Conservation (phyloP, 1,284 basidiomycete genomes). For the Trichosporon asahii region DNA sequence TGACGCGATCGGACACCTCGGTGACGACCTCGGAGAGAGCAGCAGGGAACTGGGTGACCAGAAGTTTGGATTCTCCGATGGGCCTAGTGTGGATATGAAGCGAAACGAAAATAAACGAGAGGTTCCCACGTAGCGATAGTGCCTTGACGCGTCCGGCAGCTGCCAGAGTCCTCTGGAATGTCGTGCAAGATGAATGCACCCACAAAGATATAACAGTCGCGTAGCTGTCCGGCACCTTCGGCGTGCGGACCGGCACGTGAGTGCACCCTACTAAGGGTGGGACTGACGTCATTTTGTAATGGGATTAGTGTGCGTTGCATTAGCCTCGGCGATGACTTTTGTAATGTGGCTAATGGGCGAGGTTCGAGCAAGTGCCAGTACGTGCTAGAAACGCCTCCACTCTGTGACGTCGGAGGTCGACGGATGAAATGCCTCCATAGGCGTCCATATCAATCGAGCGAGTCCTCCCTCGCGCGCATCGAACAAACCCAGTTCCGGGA, state of each 20-base stretch:
- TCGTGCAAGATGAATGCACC: background rate
- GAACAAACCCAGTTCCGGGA: background rate
- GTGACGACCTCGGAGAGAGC: conserved; percentile 2
- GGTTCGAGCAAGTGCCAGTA: background rate
- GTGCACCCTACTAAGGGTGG: background rate
- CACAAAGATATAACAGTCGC: background rate
- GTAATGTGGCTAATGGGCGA: background rate
- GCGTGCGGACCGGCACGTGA: background rate
- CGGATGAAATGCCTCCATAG: conserved; percentile 4
- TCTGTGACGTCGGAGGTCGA: conserved; percentile 3
- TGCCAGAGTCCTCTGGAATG: conserved; percentile 8
- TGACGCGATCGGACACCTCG: background rate
- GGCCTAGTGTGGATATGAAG: background rate
- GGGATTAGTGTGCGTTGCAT: background rate
- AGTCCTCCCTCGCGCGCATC: background rate
- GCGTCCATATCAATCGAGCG: conserved; percentile 6
- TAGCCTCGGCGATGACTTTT: background rate
- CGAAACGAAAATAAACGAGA: background rate
- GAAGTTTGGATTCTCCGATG: background rate
- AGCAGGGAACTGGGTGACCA: background rate
- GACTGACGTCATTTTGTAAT: background rate
- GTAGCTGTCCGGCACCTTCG: background rate
- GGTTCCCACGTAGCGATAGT: background rate
- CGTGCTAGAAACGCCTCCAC: conserved; percentile 6
- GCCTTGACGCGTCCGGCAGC: background rate